phyloP scores from a whole-genome alignment of 2,329 filamentous ascomycete genomes.

The Exophiala bonariae region DNA sequence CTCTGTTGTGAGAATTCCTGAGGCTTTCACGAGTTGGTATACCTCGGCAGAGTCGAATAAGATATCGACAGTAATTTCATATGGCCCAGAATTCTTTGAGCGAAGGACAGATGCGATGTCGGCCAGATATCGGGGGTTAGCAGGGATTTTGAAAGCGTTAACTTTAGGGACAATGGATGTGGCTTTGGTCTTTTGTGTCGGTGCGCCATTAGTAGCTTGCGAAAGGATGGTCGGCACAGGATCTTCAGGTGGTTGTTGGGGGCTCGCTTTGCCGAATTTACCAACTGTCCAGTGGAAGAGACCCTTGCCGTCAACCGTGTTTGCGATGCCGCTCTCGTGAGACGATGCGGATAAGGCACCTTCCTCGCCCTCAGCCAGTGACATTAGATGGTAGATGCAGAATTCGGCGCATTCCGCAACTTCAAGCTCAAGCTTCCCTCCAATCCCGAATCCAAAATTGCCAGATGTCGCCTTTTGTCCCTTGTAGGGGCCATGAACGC shows the following conservation, averaged over 20 bases:
- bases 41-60: slow-evolving; percentile 42
- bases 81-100: slow-evolving; percentile 55
- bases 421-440: slow-evolving; percentile 38
- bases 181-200: neutral
- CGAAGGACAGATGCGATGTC: slow-evolving; percentile 46
- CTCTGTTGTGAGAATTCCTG: slow-evolving; percentile 35
- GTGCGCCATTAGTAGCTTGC: neutral
- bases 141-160: neutral
- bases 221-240: neutral
- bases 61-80: slow-evolving; percentile 53
- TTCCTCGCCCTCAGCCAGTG: slow-evolving; percentile 32
- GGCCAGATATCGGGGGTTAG: slow-evolving; percentile 21
- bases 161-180: neutral
- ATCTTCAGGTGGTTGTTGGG: neutral
- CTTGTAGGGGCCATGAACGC: slow-evolving; percentile 49
- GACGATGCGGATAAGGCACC: neutral
- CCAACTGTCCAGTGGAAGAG: slow-evolving; percentile 5
- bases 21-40: slow-evolving; percentile 39
- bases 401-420: slow-evolving; percentile 45
- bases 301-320: slow-evolving; percentile 3
- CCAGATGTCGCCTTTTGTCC: slow-evolving; percentile 54
- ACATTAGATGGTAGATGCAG: slow-evolving; percentile 52
- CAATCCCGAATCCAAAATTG: slow-evolving; percentile 43
- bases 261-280: neutral
- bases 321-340: neutral